Evolutionary conservation across 192 early-diverging fungal species (phyloP), one percentile per base, ranked within the genome.

Genomic region (Geranomyces variabilis): DNA sequence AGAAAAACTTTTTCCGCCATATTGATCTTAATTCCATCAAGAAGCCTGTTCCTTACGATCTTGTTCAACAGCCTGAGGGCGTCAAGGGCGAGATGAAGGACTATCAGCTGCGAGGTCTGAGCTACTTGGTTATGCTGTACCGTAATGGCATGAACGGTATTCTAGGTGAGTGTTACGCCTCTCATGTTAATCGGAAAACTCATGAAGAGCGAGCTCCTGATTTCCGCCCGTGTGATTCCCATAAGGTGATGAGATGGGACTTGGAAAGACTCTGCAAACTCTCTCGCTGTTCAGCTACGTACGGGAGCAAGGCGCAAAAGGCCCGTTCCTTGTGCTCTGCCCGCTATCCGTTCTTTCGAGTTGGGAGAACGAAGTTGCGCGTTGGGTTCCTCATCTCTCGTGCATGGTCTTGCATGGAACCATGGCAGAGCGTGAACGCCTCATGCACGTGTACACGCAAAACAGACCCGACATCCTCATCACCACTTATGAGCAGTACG

Each of bases 131-230:
- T 31, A 92, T 87, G 71, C 82, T 96, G 9, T 97, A 93, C 77
- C 91, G 96, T 47, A 97, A 97, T 78, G 94, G 97, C 29, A 77
- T 96, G 36, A 97, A 96, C 66, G 97, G 94, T n/a, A 97, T 97
- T 72, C 73, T 96, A 51, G 94, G 90, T 10, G n/a, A n/a, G n/a
- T n/a, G n/a, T n/a, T n/a, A 93, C 93, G 80, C 92, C 93, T 62
- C 93, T 94, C 93, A 92, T 8, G 19, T 30, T 66, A 13, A 4
- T 59, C 13, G 13, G 26, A 12, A 26, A n/a, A n/a, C n/a, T n/a
- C n/a, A n/a, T n/a, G n/a, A n/a, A n/a, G n/a, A n/a, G n/a, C n/a
- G n/a, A n/a, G n/a, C n/a, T n/a, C n/a, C n/a, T n/a, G n/a, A n/a
- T 53, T 53, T 24, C 43, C 44, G 43, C 46, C 31, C 10, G 12